Percentiles rank a stretch among this genome's conserved stretches.
These are phyloP conservation scores for Paxillus ammoniavirescens DNA, from an alignment of 768 basidiomycete species.

Conservation along the genomic window DNA sequence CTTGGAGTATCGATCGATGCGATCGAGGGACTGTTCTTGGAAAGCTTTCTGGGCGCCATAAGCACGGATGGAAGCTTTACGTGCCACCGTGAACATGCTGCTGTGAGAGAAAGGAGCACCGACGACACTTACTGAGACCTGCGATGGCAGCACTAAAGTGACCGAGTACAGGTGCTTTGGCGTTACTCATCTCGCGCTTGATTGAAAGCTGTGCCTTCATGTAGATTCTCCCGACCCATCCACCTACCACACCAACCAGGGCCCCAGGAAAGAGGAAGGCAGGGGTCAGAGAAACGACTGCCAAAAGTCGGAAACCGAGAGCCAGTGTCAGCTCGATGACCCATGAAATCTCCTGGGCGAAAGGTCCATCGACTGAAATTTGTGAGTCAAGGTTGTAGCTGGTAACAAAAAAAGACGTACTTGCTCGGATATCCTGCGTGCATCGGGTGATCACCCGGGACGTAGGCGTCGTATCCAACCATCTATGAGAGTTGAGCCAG, in stretches of 20 bases:
- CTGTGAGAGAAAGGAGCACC: not conserved
- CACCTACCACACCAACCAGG: conserved; percentile 37
- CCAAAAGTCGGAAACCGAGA: conserved; percentile 36
- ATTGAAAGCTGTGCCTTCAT: conserved; percentile 55
- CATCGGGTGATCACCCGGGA: conserved; percentile 43
- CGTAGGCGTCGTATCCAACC: conserved; percentile 49
- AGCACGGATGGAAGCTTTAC: conserved; percentile 46
- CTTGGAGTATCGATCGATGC: conserved; percentile 47
- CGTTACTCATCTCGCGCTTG: conserved; percentile 56
- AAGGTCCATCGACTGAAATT: conserved; percentile 33
- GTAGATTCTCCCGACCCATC: conserved; percentile 46
- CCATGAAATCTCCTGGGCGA: conserved; percentile 23
- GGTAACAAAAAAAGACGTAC: conserved; percentile 14
- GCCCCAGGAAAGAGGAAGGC: conserved; percentile 40
- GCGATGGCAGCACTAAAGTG: conserved; percentile 54
- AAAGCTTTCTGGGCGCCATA: conserved; percentile 50
- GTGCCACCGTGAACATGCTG: too few relatives aligned
- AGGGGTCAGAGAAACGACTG: conserved; percentile 38
- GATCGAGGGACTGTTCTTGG: conserved; percentile 38
- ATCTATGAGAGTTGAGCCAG: conserved; percentile 39
- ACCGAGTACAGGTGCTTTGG: conserved; percentile 46
- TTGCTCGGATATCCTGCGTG: conserved; percentile 50
- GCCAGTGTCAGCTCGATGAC: conserved; percentile 30
- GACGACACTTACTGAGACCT: conserved; percentile 38
- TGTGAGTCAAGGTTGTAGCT: not conserved